A percentile compares a stretch with the other conserved stretches of the same genome.
Evolutionary conservation across 257 asterid species (phyloP).

Genomic region (Forsythia viridissima): DNA sequence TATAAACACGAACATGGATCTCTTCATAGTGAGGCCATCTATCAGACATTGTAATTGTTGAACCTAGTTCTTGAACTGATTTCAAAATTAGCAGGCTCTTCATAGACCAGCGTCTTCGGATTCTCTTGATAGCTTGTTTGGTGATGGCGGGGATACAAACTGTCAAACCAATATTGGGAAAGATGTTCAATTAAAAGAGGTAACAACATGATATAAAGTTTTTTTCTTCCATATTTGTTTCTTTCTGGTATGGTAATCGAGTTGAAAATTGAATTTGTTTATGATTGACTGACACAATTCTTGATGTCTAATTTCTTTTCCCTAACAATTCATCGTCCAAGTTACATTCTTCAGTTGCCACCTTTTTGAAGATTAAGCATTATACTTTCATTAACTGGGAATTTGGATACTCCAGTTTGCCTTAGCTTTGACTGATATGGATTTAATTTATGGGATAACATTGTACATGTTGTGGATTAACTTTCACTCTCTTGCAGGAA

Average conservation of each 20-base stretch:
- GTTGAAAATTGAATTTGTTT: not conserved
- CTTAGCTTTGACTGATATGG: not conserved
- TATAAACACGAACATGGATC: not conserved
- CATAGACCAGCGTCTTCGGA: conserved; percentile 50
- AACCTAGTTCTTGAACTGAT: conserved; percentile 20
- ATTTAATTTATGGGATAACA: not conserved
- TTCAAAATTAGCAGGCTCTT: conserved; percentile 42
- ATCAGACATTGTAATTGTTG: conserved; percentile 8
- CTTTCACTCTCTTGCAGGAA: conserved; percentile 56
- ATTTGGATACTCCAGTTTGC: not conserved
- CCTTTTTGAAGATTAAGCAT: not conserved
- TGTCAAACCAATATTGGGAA: conserved; percentile 23
- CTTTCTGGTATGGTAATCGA: not conserved
- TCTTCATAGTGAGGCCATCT: not conserved
- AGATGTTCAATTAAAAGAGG: conserved; percentile 54
- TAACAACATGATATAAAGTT: conserved; percentile 24
- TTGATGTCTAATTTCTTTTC: not conserved
- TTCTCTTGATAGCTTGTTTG: conserved; percentile 49
- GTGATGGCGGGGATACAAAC: conserved; percentile 32
- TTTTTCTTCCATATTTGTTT: conserved; percentile 13
- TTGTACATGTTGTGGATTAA: conserved; percentile 13
- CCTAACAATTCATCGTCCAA: not conserved
- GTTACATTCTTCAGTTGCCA: not conserved
- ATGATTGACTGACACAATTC: conserved; percentile 4
- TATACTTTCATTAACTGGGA: not conserved